Base-by-base conservation (phyloP, 2,329 filamentous ascomycete species). In the Aspergillus proliferans region DNA sequence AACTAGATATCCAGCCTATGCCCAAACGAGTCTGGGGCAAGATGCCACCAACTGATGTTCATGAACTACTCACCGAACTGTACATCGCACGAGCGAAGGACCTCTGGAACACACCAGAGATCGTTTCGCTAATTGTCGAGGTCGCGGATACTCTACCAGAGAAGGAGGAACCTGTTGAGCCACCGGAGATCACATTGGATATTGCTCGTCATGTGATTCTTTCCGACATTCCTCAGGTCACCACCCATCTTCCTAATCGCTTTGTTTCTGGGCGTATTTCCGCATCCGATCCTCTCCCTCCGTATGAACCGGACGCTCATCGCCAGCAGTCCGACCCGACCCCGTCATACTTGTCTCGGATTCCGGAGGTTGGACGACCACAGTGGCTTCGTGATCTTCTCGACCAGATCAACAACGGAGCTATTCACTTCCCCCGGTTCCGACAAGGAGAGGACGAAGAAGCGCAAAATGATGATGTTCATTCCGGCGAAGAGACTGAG, bases 1-100 rank as follows among this genome's bases (percentile, higher is more conserved):
- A 88, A 43, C 75, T 97, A 22, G 84, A 86, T 54, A 76, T 96
- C 26, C 85, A 89, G 12, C 77, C 80, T 6, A 75, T 88, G 6
- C 91, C 93, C 1, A 84, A 84, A 30, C 80, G 83, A 0, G 80
- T 97, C 28, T 97, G 93, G 92, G 91, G 88, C 46, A 79, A 84
- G 52, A 78, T 82, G 59, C 81, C 87, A 4, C 78, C 84, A 1
- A 79, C 82, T 26, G 75, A 79, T 10, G 76, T 83, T 42, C 80
- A 89, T 56, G 77, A 81, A 48, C 79, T 95, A 34, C 81, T 88
- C 60, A 82, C 83, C 4, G 82, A 86, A 60, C 76, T 95, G 2
- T 95, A 95, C 63, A 77, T 88, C 24, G 76, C 82, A 49, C 82
- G 86, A 41, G 79, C 86, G 4, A 92, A 90, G 62, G 87, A 92